Evolutionary conservation across 2,329 filamentous ascomycete species (phyloP).

Genomic region (Aquanectria penicillioides): DNA sequence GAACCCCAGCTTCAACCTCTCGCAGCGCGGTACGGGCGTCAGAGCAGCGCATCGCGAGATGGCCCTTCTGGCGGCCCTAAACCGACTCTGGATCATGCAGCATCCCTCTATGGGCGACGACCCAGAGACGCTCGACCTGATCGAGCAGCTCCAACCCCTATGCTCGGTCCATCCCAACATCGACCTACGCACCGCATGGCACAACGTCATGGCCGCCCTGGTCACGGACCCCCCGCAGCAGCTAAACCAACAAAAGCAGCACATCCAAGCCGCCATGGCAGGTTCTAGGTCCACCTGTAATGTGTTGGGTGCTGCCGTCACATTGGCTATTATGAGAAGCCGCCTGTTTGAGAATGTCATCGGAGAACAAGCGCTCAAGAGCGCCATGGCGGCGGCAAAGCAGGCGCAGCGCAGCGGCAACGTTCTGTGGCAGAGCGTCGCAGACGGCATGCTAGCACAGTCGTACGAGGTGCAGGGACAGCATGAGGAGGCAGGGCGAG

Average conservation of each 20-base stretch:
- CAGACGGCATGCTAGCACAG: slow-evolving; percentile 80
- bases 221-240: slow-evolving; percentile 69
- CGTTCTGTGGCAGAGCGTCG: slow-evolving; percentile 81
- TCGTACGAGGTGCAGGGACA: slow-evolving; percentile 80
- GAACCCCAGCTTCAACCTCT: slow-evolving; percentile 63
- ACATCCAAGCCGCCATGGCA: slow-evolving; percentile 77
- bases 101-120: slow-evolving; percentile 67
- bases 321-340: slow-evolving; percentile 85
- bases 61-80: slow-evolving; percentile 72
- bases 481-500: slow-evolving; percentile 51
- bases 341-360: slow-evolving; percentile 85
- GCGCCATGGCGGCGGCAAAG: slow-evolving; percentile 73
- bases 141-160: slow-evolving; percentile 73
- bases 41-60: slow-evolving; percentile 70
- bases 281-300: slow-evolving; percentile 77
- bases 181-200: slow-evolving; percentile 81
- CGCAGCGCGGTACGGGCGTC: slow-evolving; percentile 49
- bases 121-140: slow-evolving; percentile 65
- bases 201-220: slow-evolving; percentile 77
- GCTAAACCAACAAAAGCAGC: slow-evolving; percentile 81
- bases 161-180: slow-evolving; percentile 76
- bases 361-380: slow-evolving; percentile 82
- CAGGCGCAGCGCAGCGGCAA: slow-evolving; percentile 78
- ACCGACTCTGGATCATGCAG: slow-evolving; percentile 78
- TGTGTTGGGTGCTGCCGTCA: slow-evolving; percentile 82